Evolutionary conservation across 768 basidiomycete species (phyloP).

Genomic region (Lactarius quietus): DNA sequence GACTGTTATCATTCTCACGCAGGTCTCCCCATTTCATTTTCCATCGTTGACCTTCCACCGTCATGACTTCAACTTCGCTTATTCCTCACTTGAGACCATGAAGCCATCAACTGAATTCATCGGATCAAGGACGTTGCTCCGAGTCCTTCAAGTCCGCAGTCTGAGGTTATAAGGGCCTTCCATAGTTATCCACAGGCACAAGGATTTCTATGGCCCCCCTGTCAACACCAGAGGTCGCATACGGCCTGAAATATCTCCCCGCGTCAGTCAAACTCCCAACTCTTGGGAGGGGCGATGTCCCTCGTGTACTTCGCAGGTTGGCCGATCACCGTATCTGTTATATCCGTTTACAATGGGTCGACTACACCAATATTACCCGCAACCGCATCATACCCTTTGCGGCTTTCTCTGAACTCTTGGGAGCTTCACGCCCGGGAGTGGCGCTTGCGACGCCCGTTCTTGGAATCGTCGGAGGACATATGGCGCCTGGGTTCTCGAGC

Average conservation of each 20-base stretch:
- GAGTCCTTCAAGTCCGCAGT: too few relatives aligned
- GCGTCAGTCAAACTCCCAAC: slow-evolving; percentile 7
- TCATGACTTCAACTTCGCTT: too few relatives aligned
- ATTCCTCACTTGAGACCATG: too few relatives aligned
- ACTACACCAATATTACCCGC: slow-evolving; percentile 55
- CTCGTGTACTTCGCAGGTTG: neutral
- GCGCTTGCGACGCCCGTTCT: slow-evolving; percentile 44
- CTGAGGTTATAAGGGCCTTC: too few relatives aligned
- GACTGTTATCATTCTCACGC: too few relatives aligned
- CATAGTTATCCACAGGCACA: too few relatives aligned
- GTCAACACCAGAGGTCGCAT: slow-evolving; percentile 5
- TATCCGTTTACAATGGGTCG: slow-evolving; percentile 64
- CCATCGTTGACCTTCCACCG: too few relatives aligned
- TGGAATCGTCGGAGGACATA: slow-evolving; percentile 47
- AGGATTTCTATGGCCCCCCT: neutral
- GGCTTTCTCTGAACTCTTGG: slow-evolving; percentile 53
- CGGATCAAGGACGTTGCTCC: too few relatives aligned
- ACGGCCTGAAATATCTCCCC: slow-evolving; percentile 16
- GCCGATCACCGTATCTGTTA: neutral
- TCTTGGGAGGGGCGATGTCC: neutral
- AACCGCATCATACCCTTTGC: slow-evolving; percentile 55
- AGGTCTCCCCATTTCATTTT: too few relatives aligned
- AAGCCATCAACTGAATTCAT: too few relatives aligned
- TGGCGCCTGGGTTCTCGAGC: slow-evolving; percentile 48
- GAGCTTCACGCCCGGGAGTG: slow-evolving; percentile 51